Base-by-base conservation (phyloP, 306 rosid genomes). In the Glycine latifolia region DNA sequence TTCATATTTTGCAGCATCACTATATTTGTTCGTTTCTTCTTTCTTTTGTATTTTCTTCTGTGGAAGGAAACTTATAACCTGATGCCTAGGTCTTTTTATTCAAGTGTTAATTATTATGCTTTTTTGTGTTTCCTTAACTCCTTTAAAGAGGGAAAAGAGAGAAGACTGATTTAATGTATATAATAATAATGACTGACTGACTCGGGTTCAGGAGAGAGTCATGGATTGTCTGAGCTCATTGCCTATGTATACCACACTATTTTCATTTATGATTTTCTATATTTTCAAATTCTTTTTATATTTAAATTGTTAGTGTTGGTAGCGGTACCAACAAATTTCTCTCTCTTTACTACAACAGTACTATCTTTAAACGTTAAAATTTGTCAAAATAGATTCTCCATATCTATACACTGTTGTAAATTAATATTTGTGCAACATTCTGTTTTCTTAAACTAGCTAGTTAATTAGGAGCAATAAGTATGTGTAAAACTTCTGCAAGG, bases 351-450 rank as follows among this genome's bases (percentile, higher is more conserved):
- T 26, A 26, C 31, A 26, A 26, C 2, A 26, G 31, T 26, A 26
- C 31, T 26, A 26, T 71, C 76, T 11, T 5, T 48, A 70, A 12
- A 49, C 6, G 0, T 2, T 72, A 33, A 72, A 33, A 2, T 47
- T 71, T 72, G 76, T 73, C 35, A 53, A 53, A 73, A 35, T 35
- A 15, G 15, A 16, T 35, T 53, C 35, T 53, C 61, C 26, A 26
- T 26, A 26, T 26, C 1, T 14, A 7, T 31, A 8, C 7, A 7
- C 14, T 50, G 4, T 72, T 53, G 20, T 15, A 7, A 20, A 8
- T 26, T 26, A 26, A 26, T 31, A 8, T 71, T 13, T 52, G 48
- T 35, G 9, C 5, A 7, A 33, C 7, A 54, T 11, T 1, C 52
- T 0, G 14, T 52, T 33, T 33, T 52, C 48, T 33, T 4, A 69